Percentiles rank a stretch among this genome's conserved stretches.
Conservation (phyloP, 176 grass and related monocot genomes). For the Carex myosuroides region DNA sequence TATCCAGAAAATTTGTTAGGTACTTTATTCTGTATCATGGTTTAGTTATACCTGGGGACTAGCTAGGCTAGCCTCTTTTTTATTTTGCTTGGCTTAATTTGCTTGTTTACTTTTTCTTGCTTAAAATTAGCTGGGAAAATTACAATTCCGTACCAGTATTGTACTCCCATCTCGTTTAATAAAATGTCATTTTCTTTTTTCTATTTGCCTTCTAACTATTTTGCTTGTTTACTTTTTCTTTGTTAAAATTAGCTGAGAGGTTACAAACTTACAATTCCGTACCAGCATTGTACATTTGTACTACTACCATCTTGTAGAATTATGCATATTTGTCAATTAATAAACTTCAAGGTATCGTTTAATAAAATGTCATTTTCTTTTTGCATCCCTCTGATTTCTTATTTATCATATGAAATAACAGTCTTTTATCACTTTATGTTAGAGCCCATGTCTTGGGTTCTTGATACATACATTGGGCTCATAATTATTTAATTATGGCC, state of each 20-base stretch:
- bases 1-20: background rate
- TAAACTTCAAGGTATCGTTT: background rate
- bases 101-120: background rate
- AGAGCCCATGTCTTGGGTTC: background rate
- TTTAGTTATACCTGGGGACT: background rate
- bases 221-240: too few species aligned
- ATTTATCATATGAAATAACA: background rate
- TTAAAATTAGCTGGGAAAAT: background rate
- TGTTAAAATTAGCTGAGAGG: too few species aligned
- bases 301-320: background rate
- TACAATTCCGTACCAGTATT: background rate
- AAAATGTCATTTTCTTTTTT: background rate
- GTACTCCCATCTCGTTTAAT: background rate
- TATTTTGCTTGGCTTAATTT: background rate
- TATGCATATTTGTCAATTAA: background rate
- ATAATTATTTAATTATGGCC: background rate
- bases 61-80: background rate
- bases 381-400: background rate
- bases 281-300: background rate
- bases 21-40: background rate
- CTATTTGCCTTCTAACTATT: too few species aligned
- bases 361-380: background rate
- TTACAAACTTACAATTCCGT: background rate
- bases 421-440: background rate
- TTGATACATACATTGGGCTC: background rate